phyloP scores from a whole-genome alignment of 78 protist species.

The Dictyostelium firmibasis region DNA sequence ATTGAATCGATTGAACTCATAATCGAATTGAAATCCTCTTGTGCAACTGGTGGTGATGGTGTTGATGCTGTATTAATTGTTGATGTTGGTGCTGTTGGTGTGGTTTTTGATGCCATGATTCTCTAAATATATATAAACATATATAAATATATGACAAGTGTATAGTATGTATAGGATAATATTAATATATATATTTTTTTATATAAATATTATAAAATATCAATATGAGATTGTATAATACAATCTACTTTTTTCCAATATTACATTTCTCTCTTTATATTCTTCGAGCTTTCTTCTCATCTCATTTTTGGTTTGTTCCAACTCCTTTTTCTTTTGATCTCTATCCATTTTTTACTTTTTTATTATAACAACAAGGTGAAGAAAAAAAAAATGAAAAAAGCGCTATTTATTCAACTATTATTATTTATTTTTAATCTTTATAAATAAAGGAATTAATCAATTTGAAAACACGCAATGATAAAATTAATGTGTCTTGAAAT shows the following conservation, averaged over 20 bases:
- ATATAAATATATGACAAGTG: too few relatives aligned
- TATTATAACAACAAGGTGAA: not conserved
- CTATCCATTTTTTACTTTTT: constrained; percentile 12
- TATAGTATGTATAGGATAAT: too few relatives aligned
- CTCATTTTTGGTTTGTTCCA: constrained; percentile 47
- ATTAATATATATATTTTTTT: too few relatives aligned
- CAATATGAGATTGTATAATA: too few relatives aligned
- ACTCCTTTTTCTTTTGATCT: constrained; percentile 69
- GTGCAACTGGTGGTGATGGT: constrained; percentile 15
- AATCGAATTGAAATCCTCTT: constrained; percentile 24
- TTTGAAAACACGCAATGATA: not conserved
- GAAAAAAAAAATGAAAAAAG: not conserved
- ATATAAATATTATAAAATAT: not conserved
- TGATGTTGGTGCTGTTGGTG: constrained; percentile 4
- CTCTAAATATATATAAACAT: not conserved
- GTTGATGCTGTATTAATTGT: not conserved
- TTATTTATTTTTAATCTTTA: not conserved
- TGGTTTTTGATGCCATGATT: not conserved
- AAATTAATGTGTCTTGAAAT: not conserved
- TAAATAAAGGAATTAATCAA: not conserved
- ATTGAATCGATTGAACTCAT: constrained; percentile 30
- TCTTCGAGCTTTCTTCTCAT: constrained; percentile 64
- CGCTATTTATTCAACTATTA: not conserved
- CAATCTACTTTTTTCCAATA: too few relatives aligned
- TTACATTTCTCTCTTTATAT: constrained; percentile 27